phyloP scores from a whole-genome alignment of 495 filamentous ascomycete species.

The Mycothermus thermophilus region DNA sequence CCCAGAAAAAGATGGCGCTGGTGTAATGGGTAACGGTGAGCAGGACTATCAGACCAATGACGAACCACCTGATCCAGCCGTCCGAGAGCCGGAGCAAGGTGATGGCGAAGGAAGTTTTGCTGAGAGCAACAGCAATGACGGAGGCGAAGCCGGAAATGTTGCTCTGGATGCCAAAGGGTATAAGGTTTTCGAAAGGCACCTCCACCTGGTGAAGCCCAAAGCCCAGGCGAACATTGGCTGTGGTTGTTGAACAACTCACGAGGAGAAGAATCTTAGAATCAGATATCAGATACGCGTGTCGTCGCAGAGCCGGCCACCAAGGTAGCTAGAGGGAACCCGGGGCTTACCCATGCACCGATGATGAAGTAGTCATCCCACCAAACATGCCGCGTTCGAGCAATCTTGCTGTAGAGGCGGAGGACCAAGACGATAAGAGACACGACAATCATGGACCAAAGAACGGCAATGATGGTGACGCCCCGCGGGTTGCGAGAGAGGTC shows the following conservation, averaged over 20 bases:
- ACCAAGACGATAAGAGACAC: conserved; percentile 14
- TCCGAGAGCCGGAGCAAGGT: conserved; percentile 17
- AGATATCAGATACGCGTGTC: background rate
- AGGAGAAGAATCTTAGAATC: conserved; percentile 7
- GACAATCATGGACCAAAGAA: conserved; percentile 16
- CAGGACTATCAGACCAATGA: conserved; percentile 20
- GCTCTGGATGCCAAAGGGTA: conserved; percentile 7
- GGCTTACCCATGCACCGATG: conserved; percentile 22
- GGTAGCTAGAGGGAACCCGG: too few relatives aligned
- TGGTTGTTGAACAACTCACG: conserved; percentile 2
- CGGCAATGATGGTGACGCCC: conserved; percentile 1
- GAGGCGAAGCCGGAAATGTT: conserved; percentile 12
- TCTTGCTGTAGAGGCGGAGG: conserved; percentile 23
- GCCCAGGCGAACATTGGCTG: conserved; percentile 6
- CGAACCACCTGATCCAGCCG: conserved; percentile 10
- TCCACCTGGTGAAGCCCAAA: conserved; percentile 7
- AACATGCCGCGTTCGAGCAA: conserved; percentile 10
- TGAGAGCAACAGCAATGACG: conserved; percentile 13
- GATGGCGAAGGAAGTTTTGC: conserved; percentile 26
- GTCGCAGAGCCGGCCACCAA: background rate
- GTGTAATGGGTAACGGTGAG: conserved; percentile 26
- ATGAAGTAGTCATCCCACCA: conserved; percentile 25
- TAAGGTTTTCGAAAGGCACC: conserved; percentile 8
- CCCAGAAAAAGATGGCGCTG: conserved; percentile 28
- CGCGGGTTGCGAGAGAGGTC: conserved; percentile 3